Evolutionary conservation across 2,329 filamentous ascomycete genomes (phyloP).

Genomic region (Clonostachys rosea): DNA sequence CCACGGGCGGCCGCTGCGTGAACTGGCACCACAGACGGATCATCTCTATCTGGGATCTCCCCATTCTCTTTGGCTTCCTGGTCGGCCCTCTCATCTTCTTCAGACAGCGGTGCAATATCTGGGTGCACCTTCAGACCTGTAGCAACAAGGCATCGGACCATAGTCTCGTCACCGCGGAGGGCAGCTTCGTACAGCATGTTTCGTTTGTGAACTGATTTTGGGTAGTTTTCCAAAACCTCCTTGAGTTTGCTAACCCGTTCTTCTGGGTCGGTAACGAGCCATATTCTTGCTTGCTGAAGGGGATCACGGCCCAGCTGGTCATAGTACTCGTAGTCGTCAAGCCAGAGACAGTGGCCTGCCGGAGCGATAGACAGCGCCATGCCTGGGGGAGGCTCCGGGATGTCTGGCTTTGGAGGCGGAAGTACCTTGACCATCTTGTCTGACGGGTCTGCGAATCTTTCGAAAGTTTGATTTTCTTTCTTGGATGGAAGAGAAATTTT

Average conservation of each 20-base stretch:
- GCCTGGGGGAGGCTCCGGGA: constrained; percentile 2
- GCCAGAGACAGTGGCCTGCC: constrained; percentile 1
- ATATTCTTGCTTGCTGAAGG: constrained; percentile 3
- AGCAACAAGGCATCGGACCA: constrained; percentile 1
- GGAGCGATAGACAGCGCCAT: neutral
- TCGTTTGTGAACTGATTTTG: constrained; percentile 1
- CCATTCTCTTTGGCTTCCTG: constrained; percentile 1
- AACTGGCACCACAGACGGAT: neutral
- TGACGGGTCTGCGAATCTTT: too few relatives aligned
- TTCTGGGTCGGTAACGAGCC: constrained; percentile 1
- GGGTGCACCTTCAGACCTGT: neutral
- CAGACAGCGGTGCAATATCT: neutral
- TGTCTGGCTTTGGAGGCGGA: constrained; percentile 1
- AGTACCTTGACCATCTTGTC: constrained; percentile 3
- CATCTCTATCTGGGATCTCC: constrained; percentile 1
- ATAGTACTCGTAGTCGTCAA: constrained; percentile 4
- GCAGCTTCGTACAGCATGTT: neutral
- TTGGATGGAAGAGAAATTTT: too few relatives aligned
- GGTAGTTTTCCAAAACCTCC: constrained; percentile 1
- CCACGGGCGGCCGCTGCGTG: neutral
- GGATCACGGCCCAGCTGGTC: constrained; percentile 4
- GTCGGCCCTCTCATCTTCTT: constrained; percentile 1
- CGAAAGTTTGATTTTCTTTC: too few relatives aligned
- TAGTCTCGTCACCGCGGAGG: constrained; percentile 1
- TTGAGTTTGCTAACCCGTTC: constrained; percentile 1